Evolutionary conservation across 257 asterid genomes (phyloP).

Genomic region (Plectranthus barbatus): DNA sequence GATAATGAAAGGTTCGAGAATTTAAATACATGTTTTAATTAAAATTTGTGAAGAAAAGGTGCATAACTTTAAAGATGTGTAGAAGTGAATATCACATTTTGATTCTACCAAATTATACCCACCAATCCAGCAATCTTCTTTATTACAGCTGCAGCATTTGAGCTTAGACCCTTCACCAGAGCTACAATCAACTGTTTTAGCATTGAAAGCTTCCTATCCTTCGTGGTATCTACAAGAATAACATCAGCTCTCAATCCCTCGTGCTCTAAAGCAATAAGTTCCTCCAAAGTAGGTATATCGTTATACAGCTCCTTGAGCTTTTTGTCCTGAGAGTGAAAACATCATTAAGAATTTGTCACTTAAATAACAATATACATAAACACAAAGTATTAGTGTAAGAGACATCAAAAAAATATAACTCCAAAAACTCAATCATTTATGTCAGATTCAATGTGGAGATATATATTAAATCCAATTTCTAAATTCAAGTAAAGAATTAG

Average conservation of each 20-base stretch:
- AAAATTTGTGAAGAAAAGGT: background rate
- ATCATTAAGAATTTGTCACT: conserved; percentile 4
- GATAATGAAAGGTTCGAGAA: background rate
- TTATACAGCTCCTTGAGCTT: conserved; percentile 78
- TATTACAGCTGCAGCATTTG: conserved; percentile 70
- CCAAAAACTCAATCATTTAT: background rate
- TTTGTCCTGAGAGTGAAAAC: conserved; percentile 55
- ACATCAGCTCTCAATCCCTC: conserved; percentile 80
- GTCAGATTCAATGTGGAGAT: background rate
- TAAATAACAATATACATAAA: background rate
- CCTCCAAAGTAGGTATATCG: conserved; percentile 81
- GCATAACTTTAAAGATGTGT: background rate
- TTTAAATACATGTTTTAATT: background rate
- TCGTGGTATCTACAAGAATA: conserved; percentile 78
- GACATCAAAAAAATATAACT: background rate
- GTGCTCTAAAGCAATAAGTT: conserved; percentile 70
- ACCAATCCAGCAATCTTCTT: conserved; percentile 97
- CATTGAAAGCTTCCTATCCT: conserved; percentile 86
- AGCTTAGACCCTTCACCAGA: conserved; percentile 75
- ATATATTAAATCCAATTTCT: background rate
- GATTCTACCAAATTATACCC: conserved; percentile 27
- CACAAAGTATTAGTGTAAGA: background rate
- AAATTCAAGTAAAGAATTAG: background rate
- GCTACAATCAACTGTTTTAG: conserved; percentile 74
- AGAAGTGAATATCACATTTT: background rate